Evolutionary conservation across 495 filamentous ascomycete genomes (phyloP), one percentile per base, ranked within the genome.

Genomic region (Hyaloscypha variabilis): DNA sequence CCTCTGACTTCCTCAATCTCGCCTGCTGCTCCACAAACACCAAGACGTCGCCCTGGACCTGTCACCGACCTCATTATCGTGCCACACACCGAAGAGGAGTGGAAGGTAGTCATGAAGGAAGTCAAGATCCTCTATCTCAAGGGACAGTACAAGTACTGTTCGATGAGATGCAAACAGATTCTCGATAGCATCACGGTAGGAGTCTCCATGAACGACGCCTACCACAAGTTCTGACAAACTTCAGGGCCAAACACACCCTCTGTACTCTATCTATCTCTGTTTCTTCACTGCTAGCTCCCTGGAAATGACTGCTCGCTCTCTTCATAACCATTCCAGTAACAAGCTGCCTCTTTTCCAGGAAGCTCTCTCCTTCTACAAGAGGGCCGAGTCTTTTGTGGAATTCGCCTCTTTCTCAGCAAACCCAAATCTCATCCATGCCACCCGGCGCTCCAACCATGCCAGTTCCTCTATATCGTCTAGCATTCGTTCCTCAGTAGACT

Each of bases 281-380:
- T 86, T 85, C 69, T 84, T 82, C 58, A 81, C 81, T 8, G 83
- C 83, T 2, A 78, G 78, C 19, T 82, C 81, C 3, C 74, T 83
- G 34, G 83, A 86, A 67, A 76, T 80, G 46, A 82, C 78, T 53
- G 82, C 82, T n/a, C 76, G 77, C 24, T 74, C 80, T 19, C 74
- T 84, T 10, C 79, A 79, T 2, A 70, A 72, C 13, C 76, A 73
- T 51, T 79, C 81, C 2, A 69, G 74, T 21, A 76, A 77, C 49
- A 78, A 82, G 30, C 74, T 76, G 49, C 79, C 71, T 60, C 69
- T 84, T 1, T 78, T 84, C 10, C 73, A 78, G 51, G 76, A 82
- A 68, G 79, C 82, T 6, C 80, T 81, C 66, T 63, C 66, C 1
- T 79, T 82, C 63, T 85, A 84, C 64, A 64, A 75, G 59, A 76